These are phyloP conservation scores for Buddleja alternifolia DNA, from an alignment of 257 asterid genomes.

Conservation along the genomic window DNA sequence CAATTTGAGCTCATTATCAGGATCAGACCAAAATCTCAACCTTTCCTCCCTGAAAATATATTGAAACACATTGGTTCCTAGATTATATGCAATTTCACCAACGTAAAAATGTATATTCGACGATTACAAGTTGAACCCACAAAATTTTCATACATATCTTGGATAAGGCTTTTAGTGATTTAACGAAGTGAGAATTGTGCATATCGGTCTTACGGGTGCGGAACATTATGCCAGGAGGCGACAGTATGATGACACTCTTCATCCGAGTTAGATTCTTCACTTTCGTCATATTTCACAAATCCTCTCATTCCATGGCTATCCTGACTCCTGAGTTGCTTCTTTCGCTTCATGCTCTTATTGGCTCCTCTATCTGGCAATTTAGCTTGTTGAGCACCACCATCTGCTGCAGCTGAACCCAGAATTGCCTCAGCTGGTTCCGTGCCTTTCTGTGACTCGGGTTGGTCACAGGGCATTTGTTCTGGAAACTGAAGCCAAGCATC, in stretches of 20 bases:
- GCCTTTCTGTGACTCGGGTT: slow-evolving; percentile 49
- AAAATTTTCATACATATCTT: slow-evolving; percentile 5
- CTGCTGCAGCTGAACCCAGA: slow-evolving; percentile 60
- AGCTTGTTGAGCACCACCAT: slow-evolving; percentile 80
- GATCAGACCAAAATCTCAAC: slow-evolving; percentile 96
- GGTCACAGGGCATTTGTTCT: slow-evolving; percentile 64
- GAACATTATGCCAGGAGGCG: slow-evolving; percentile 98
- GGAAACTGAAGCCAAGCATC: slow-evolving; percentile 99
- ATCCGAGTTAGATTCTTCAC: slow-evolving; percentile 60
- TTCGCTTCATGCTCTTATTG: slow-evolving; percentile 57
- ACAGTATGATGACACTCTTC: slow-evolving; percentile 83
- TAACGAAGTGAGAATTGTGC: background rate
- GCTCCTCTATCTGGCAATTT: slow-evolving; percentile 43
- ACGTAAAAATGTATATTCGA: background rate
- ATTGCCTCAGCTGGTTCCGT: slow-evolving; percentile 65
- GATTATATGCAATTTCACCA: slow-evolving; percentile 9
- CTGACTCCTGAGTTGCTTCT: slow-evolving; percentile 57
- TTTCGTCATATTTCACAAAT: slow-evolving; percentile 66
- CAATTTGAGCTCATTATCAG: slow-evolving; percentile 86
- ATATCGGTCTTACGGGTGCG: slow-evolving; percentile 75
- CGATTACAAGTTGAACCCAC: background rate
- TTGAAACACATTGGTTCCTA: background rate
- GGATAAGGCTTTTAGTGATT: background rate
- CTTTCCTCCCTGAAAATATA: slow-evolving; percentile 83
- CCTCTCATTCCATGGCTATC: slow-evolving; percentile 96